phyloP scores from a whole-genome alignment of 2,329 filamentous ascomycete species.

The Acephala macrosclerotiorum region DNA sequence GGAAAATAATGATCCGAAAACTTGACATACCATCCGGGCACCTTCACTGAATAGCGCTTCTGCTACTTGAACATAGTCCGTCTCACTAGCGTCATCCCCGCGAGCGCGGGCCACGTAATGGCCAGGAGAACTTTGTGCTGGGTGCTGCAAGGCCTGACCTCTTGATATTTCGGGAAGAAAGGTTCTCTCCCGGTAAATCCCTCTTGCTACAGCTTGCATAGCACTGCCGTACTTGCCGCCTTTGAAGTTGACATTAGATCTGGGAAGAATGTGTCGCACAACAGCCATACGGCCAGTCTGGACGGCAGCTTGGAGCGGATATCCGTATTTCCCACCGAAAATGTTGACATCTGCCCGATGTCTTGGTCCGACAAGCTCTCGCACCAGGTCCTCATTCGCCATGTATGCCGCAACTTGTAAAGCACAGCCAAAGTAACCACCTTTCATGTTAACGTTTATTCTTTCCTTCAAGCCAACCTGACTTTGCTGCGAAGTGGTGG shows the following conservation, averaged over 20 bases:
- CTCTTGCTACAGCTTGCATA: conserved; percentile 17
- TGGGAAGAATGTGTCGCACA: conserved; percentile 5
- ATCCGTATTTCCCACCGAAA: conserved; percentile 14
- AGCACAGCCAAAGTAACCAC: not conserved
- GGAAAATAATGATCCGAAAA: too few relatives aligned
- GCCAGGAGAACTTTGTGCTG: not conserved
- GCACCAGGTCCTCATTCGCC: not conserved
- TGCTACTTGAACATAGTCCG: not conserved
- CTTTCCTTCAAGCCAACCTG: not conserved
- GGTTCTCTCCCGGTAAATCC: conserved; percentile 6
- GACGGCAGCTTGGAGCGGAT: conserved; percentile 16
- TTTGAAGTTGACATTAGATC: conserved; percentile 5
- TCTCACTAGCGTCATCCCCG: not conserved
- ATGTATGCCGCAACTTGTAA: conserved; percentile 16
- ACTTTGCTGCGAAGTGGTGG: too few relatives aligned
- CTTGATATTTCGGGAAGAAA: conserved; percentile 12
- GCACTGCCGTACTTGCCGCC: conserved; percentile 17
- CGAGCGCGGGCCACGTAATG: not conserved
- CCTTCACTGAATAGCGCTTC: conserved; percentile 1
- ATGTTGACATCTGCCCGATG: conserved; percentile 13
- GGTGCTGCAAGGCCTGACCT: not conserved
- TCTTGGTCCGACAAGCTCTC: conserved; percentile 6
- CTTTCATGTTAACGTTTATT: conserved; percentile 8
- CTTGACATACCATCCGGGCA: conserved; percentile 11
- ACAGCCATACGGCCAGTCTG: conserved; percentile 10